Base-by-base conservation (phyloP, 768 basidiomycete genomes). In the Termitomyces sp. region DNA sequence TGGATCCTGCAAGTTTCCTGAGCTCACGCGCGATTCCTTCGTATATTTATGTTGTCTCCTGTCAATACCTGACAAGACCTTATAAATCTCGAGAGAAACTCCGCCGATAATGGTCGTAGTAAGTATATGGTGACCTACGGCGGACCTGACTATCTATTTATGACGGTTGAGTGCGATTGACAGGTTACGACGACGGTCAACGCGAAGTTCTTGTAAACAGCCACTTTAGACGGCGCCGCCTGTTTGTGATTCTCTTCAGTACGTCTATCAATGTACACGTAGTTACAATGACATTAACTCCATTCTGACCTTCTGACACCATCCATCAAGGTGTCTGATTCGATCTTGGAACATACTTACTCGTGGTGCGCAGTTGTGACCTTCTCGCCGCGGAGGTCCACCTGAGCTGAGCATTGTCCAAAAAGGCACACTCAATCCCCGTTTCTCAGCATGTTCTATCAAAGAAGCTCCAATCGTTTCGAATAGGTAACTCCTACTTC, bases 331-430 rank as follows among this genome's bases (percentile, higher is more conserved):
- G 29, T 40, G 6, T 19, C 17, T 32, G 40, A 23, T 44, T 34
- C n/a, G 21, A 59, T 29, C 32, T 21, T 21, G 11, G 35, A 19
- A 23, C 40, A 49, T 25, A 48, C 32, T 34, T 35, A 37, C 35
- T 29, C 25, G 31, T 59, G 23, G 37, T 46, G 31, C 17, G 17
- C 46, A 37, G 38, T 9, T 27, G 23, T 23, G 34, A 47, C 16
- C 54, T 53, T 57, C 56, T 61, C 8, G 43, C 60, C 56, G 56
- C 56, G 60, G 56, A 47, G 31, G 25, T 44, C 43, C 38, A 51
- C 27, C 25, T 54, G 17, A 51, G 23, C 54, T 25, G 19, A n/a
- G 32, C 37, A 45, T 38, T 53, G 21, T 38, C 38, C 34, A 42
- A 52, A 32, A 44, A n/a, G 53, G 34, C 23, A 47, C 10, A 37